phyloP scores from a whole-genome alignment of 2,329 filamentous ascomycete species.

The Boeremia exigua region DNA sequence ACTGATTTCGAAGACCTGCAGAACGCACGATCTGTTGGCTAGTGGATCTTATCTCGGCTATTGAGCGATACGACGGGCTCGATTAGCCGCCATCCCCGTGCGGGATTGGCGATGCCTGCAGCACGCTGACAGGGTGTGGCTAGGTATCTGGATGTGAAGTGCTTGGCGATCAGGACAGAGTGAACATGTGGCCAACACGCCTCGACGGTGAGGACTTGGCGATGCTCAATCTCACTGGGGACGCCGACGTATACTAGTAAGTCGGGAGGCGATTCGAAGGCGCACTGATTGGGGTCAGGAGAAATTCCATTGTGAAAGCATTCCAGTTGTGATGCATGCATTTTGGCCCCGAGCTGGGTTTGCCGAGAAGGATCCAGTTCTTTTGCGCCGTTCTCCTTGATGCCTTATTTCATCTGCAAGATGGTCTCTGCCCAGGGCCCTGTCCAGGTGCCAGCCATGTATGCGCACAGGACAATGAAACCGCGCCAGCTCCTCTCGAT shows the following conservation, averaged over 20 bases:
- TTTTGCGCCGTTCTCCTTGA: not conserved
- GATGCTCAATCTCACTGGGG: not conserved
- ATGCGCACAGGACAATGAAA: not conserved
- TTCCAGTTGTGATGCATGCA: not conserved
- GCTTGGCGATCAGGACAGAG: not conserved
- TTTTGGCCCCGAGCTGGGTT: not conserved
- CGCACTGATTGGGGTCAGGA: not conserved
- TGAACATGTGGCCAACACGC: not conserved
- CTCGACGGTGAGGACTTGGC: not conserved
- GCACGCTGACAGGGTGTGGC: not conserved
- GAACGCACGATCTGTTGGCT: not conserved
- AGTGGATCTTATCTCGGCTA: not conserved
- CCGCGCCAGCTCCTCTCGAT: conserved; percentile 2
- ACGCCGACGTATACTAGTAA: not conserved
- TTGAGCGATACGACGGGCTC: not conserved
- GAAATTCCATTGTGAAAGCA: too few relatives aligned
- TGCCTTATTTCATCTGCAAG: not conserved
- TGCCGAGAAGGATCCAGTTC: not conserved
- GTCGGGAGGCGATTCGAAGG: not conserved
- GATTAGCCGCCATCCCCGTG: not conserved
- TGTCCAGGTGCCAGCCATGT: too few relatives aligned
- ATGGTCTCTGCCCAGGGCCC: not conserved
- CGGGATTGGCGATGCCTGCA: conserved; percentile 4
- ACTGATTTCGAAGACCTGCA: not conserved
- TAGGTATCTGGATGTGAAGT: not conserved